A percentile compares a stretch with the other conserved stretches of the same genome.
phyloP scores from a whole-genome alignment of 176 grass and related monocot genomes.

The Musa beccarii region DNA sequence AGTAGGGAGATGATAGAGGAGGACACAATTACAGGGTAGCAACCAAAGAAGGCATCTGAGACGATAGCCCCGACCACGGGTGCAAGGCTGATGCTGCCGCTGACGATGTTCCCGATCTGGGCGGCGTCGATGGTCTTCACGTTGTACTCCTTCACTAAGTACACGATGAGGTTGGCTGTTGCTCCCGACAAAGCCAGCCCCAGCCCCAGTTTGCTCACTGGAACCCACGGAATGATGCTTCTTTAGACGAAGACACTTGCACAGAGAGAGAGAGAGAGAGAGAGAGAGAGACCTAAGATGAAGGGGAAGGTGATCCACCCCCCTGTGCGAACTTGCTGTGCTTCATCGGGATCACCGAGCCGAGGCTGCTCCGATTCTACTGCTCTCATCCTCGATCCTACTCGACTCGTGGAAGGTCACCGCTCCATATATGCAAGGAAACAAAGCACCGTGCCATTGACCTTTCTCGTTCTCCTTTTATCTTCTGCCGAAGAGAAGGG shows the following conservation, averaged over 20 bases:
- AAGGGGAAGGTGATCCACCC: slow-evolving; percentile 84
- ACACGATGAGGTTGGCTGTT: slow-evolving; percentile 41
- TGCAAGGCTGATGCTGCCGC: slow-evolving; percentile 38
- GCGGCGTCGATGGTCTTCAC: slow-evolving; percentile 59
- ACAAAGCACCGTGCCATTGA: no score
- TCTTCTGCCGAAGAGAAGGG: no score
- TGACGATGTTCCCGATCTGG: slow-evolving; percentile 50
- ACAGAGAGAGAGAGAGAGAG: no score
- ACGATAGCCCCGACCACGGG: slow-evolving; percentile 57
- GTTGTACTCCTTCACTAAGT: slow-evolving; percentile 55
- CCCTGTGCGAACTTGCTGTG: slow-evolving; percentile 3
- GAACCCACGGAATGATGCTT: slow-evolving; percentile 3
- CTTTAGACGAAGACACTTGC: no score
- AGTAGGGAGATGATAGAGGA: slow-evolving; percentile 30
- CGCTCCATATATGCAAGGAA: no score
- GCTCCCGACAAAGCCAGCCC: slow-evolving; percentile 30
- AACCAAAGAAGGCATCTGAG: slow-evolving; percentile 69
- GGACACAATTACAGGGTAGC: slow-evolving; percentile 40
- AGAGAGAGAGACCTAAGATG: slow-evolving; percentile 33
- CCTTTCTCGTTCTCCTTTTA: no score
- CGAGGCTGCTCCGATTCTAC: no score
- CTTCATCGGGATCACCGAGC: no score
- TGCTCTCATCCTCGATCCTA: no score
- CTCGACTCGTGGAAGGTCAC: no score
- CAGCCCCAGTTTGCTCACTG: slow-evolving; percentile 24